phyloP scores from a whole-genome alignment of 768 basidiomycete genomes.

The Boletus reticuloceps region DNA sequence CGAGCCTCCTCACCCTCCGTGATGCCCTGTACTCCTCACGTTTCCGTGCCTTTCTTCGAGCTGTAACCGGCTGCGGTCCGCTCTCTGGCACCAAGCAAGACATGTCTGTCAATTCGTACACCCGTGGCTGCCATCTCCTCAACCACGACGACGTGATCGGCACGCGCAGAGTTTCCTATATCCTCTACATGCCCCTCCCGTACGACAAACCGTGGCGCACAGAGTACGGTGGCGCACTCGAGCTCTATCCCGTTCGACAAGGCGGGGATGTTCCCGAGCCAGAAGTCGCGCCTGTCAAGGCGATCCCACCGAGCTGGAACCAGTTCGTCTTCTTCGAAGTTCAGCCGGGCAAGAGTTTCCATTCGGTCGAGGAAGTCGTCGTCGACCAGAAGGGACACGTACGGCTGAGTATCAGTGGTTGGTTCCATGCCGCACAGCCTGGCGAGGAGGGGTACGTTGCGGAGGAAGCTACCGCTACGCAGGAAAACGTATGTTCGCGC shows the following conservation, averaged over 20 bases:
- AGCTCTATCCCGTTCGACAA: slow-evolving; percentile 75
- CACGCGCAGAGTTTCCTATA: slow-evolving; percentile 90
- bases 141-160: slow-evolving; percentile 99
- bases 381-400: slow-evolving; percentile 68
- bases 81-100: slow-evolving; percentile 91
- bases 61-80: slow-evolving; percentile 90
- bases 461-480: slow-evolving; percentile 40
- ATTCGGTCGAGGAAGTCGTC: slow-evolving; percentile 96
- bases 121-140: slow-evolving; percentile 87
- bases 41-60: slow-evolving; percentile 80
- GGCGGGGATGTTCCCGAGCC: slow-evolving; percentile 69
- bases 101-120: slow-evolving; percentile 92
- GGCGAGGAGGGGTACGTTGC: slow-evolving; percentile 84
- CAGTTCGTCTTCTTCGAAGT: slow-evolving; percentile 88
- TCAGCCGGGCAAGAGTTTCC: slow-evolving; percentile 94
- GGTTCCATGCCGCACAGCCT: slow-evolving; percentile 93
- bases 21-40: slow-evolving; percentile 85
- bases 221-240: slow-evolving; percentile 91
- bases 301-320: slow-evolving; percentile 81
- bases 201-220: slow-evolving; percentile 74
- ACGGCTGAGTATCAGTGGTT: slow-evolving; percentile 88
- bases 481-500: slow-evolving; percentile 84
- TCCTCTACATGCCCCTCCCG: slow-evolving; percentile 91
- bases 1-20: slow-evolving; percentile 76
- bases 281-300: slow-evolving; percentile 57